A percentile compares a stretch with the other conserved stretches of the same genome.
phyloP scores from a whole-genome alignment of 106 monocot species.

The Amphibolis antarctica region DNA sequence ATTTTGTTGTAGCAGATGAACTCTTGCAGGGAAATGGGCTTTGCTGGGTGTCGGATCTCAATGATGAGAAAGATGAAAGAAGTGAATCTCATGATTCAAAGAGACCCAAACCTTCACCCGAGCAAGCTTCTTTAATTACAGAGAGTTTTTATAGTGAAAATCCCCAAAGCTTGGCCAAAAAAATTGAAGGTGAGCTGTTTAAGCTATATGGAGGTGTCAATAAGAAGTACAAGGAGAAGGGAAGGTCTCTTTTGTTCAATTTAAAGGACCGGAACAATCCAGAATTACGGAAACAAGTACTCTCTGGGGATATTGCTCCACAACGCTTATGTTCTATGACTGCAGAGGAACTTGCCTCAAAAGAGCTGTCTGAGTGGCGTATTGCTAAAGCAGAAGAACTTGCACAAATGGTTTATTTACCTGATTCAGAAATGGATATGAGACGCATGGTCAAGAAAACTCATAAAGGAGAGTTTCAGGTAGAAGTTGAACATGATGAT shows the following conservation, averaged over 20 bases:
- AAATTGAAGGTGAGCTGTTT: conserved; percentile 87
- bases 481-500: conserved; percentile 76
- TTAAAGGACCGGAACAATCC: conserved; percentile 84
- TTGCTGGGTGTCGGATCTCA: conserved; percentile 50
- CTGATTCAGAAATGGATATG: conserved; percentile 53
- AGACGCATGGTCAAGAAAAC: conserved; percentile 90
- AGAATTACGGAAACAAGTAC: conserved; percentile 58
- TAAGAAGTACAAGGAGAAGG: conserved; percentile 97
- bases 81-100: conserved; percentile 20
- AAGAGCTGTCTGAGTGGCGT: conserved; percentile 86
- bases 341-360: conserved; percentile 92
- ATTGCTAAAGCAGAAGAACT: conserved; percentile 86
- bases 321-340: conserved; percentile 81
- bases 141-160: conserved; percentile 3
- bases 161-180: conserved; percentile 33
- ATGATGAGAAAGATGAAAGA: conserved; percentile 13
- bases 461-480: conserved; percentile 93
- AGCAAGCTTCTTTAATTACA: conserved; percentile 7
- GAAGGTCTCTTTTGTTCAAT: conserved; percentile 88
- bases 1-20: conserved; percentile 47
- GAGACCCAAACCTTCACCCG: conserved; percentile 30
- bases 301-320: conserved; percentile 63
- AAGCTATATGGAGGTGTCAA: conserved; percentile 82
- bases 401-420: conserved; percentile 73
- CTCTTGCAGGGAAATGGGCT: conserved; percentile 92